Evolutionary conservation across 2,329 filamentous ascomycete species (phyloP).

Genomic region (Hansfordia pulvinata): DNA sequence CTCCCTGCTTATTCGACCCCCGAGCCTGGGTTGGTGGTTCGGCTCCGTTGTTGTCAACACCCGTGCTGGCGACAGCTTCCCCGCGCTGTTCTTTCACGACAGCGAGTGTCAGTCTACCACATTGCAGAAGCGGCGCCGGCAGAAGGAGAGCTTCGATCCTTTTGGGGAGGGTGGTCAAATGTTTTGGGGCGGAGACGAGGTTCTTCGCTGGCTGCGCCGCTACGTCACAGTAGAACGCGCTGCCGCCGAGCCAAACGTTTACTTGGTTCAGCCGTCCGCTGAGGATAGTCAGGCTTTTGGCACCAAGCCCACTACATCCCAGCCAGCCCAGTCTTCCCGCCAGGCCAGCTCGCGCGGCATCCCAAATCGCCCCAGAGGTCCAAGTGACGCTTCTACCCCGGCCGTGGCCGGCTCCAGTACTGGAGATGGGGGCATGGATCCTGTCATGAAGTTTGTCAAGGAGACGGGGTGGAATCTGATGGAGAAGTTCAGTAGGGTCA

Average conservation of each 20-base stretch:
- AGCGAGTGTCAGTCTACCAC: constrained; percentile 94
- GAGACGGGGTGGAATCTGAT: constrained; percentile 93
- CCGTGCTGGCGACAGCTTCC: constrained; percentile 80
- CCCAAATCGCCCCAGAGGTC: too few species aligned
- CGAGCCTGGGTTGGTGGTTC: constrained; percentile 96
- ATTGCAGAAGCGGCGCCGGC: constrained; percentile 76
- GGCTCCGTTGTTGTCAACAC: constrained; percentile 92
- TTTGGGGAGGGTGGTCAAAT: constrained; percentile 75
- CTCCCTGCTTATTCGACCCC: constrained; percentile 77
- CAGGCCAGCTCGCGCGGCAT: constrained; percentile 20
- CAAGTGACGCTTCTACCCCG: constrained; percentile 13
- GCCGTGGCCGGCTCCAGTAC: constrained; percentile 23
- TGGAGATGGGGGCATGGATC: constrained; percentile 71
- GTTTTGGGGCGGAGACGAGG: constrained; percentile 97
- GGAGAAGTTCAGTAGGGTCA: constrained; percentile 95
- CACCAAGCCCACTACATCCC: constrained; percentile 36
- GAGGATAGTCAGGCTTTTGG: constrained; percentile 80
- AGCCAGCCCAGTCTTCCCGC: constrained; percentile 26
- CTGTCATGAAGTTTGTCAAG: constrained; percentile 84
- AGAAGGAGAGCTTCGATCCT: constrained; percentile 77
- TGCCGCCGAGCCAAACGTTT: constrained; percentile 76
- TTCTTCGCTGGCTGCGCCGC: constrained; percentile 76
- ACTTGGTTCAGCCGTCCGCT: constrained; percentile 73
- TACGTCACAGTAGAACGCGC: constrained; percentile 78
- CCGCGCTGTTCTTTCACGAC: constrained; percentile 94